Evolutionary conservation across 352 stramenopile genomes (phyloP), one percentile per base, ranked within the genome.

Genomic region (Elongisporangium prolatum): DNA sequence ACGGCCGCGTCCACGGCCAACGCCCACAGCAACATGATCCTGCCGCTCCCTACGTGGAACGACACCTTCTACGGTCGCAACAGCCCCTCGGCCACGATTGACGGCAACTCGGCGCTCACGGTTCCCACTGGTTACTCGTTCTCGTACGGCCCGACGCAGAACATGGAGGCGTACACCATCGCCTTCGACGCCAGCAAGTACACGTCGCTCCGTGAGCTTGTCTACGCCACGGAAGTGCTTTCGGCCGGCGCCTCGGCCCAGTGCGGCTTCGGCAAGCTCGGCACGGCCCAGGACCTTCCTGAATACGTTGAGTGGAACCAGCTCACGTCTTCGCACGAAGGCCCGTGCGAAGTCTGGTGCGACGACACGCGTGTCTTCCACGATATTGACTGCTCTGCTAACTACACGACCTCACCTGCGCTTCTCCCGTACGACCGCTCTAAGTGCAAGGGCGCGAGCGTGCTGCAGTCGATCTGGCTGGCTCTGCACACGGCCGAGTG

Each of bases 281-380:
- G 69, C 22, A 68, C 52, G 7, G 47, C 69, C 2, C 69, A 77
- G 22, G 53, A 63, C 17, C 51, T 75, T 17, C 67, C 67, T 2
- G 59, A 60, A 37, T 67, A 74, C 17, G 68, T 79, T 21, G 67
- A 82, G 34, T 79, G 68, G 70, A 64, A 71, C 16, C 64, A 77
- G 52, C 60, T 76, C 51, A 77, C 71, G 16, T 44, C 61, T 0
- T 80, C 65, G 0, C 69, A 80, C 61, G 21, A 76, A 20, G 76
- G 74, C 18, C 76, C 74, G 7, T 82, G 76, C 22, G 76, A 86
- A 24, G 56, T 84, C 47, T 84, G 74, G 71, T 86, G 74, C 53
- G 76, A 84, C 48, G 58, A 84, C 59, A 61, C 63, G 4, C 40
- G 74, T 8, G 71, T 72, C 21, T 86, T 78, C 56, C 54, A 69